Percentiles rank a stretch among this genome's conserved stretches.
phyloP scores from a whole-genome alignment of 1,284 basidiomycete genomes.

The Coniferiporia sulphurascens region DNA sequence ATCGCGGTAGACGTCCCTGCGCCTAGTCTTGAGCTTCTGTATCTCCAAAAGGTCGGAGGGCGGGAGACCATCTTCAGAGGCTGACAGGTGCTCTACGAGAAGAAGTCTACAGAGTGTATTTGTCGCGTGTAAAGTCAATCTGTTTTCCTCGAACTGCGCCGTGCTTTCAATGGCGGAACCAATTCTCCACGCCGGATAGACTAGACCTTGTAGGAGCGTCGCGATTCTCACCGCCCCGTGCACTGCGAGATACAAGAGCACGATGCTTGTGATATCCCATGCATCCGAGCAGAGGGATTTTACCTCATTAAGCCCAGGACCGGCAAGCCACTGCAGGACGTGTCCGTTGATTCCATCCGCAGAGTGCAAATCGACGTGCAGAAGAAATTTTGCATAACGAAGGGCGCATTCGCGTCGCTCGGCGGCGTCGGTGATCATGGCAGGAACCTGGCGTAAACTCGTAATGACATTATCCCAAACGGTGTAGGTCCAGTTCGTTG shows the following conservation, averaged over 20 bases:
- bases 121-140: slow-evolving; percentile 51
- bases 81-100: slow-evolving; percentile 35
- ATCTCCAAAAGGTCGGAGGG: slow-evolving; percentile 54
- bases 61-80: slow-evolving; percentile 32
- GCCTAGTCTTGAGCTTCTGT: slow-evolving; percentile 60
- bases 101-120: slow-evolving; percentile 60
- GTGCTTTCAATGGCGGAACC: slow-evolving; percentile 36
- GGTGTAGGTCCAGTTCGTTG: slow-evolving; percentile 67
- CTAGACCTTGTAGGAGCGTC: slow-evolving; percentile 63
- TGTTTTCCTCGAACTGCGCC: slow-evolving; percentile 37
- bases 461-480: slow-evolving; percentile 77
- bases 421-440: slow-evolving; percentile 43
- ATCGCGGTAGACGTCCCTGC: slow-evolving; percentile 59
- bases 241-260: slow-evolving; percentile 61
- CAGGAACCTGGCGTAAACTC: slow-evolving; percentile 59
- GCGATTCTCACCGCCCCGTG: slow-evolving; percentile 65
- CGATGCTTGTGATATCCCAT: slow-evolving; percentile 60
- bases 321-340: slow-evolving; percentile 63
- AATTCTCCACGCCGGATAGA: slow-evolving; percentile 69
- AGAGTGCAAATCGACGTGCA: slow-evolving; percentile 69
- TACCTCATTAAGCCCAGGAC: slow-evolving; percentile 58
- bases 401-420: slow-evolving; percentile 48
- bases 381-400: slow-evolving; percentile 63
- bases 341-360: slow-evolving; percentile 63
- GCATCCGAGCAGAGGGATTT: slow-evolving; percentile 49